Base-by-base conservation (phyloP, 495 filamentous ascomycete genomes). In the Penicillium waksmanii region DNA sequence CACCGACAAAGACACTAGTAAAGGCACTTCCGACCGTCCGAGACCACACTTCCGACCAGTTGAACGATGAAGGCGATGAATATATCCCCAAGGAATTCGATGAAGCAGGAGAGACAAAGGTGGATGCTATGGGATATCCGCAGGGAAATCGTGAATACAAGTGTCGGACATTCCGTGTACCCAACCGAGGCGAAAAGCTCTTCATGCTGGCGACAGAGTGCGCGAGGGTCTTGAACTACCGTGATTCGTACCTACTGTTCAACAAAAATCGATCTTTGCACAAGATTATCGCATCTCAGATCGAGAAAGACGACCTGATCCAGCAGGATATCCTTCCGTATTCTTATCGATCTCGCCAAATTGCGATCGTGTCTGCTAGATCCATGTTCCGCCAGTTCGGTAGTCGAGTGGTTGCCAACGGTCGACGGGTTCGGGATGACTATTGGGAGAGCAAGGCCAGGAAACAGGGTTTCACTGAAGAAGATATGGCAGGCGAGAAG, bases 351-450 rank as follows among this genome's bases (percentile, higher is more conserved):
- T 99, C 95, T 7, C 89, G 95, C 42, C 95, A 99, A 75, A 99
- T 98, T 58, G 96, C 95, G 25, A 98, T 99, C 57, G 95, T 99
- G 31, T 97, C 95, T 3, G 95, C 95, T n/a, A 87, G 90, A 61
- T 97, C 95, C 48, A 99, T 99, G 95, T 99, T 98, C 71, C 88
- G 95, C 17, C 95, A 99, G 73, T 99, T 99, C 69, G 95, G 95
- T n/a, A 96, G 92, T 66, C 82, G 96, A 53, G 88, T 99, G 38
- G 96, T 99, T 57, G 85, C 88, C 5, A 89, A 91, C 66, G 95
- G 95, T 12, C 82, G 93, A 58, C 85, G 96, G 11, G 95, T 99
- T 35, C 87, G 94, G 33, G 95, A 99, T 75, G 95, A 99, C 71
- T 98, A 99, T 70, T 98, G 95, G 95, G 95, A 98, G 67, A 89